These are phyloP conservation scores for Firmiana major DNA, from an alignment of 345 rosid genomes.

Conservation along the genomic window DNA sequence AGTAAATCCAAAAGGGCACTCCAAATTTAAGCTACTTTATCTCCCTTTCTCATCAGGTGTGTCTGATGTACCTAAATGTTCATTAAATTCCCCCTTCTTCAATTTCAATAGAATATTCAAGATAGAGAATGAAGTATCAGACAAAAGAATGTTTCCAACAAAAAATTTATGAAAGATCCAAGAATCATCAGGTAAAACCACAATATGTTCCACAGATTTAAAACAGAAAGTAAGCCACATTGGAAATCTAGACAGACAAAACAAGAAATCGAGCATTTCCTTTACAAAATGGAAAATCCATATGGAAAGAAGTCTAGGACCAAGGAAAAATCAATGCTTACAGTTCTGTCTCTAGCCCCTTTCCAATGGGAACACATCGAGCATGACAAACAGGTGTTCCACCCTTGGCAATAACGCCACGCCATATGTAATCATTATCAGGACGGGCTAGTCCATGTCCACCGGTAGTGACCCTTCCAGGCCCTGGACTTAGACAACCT, in stretches of 20 bases:
- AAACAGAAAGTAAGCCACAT: neutral
- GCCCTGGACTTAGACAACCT: constrained; percentile 43
- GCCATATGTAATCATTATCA: constrained; percentile 65
- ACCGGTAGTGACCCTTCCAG: constrained; percentile 26
- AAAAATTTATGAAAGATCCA: neutral
- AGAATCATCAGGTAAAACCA: neutral
- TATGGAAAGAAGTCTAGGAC: neutral
- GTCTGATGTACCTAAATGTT: neutral
- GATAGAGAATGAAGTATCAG: neutral
- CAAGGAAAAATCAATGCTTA: constrained; percentile 31
- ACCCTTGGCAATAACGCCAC: constrained; percentile 74
- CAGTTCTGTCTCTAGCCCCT: constrained; percentile 53
- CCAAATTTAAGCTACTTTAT: neutral
- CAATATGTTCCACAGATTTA: neutral
- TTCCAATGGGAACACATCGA: constrained; percentile 64
- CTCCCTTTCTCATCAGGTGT: neutral
- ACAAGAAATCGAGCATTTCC: neutral
- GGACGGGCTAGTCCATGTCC: constrained; percentile 31
- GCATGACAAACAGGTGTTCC: constrained; percentile 75
- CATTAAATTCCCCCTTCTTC: neutral
- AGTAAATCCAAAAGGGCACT: neutral
- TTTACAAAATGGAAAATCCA: neutral
- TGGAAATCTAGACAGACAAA: neutral
- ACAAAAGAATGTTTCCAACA: neutral
- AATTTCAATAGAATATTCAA: neutral